A percentile compares a stretch with the other conserved stretches of the same genome.
Conservation (phyloP, 371 early-diverging fungal genomes). For the Mortierella sp. region DNA sequence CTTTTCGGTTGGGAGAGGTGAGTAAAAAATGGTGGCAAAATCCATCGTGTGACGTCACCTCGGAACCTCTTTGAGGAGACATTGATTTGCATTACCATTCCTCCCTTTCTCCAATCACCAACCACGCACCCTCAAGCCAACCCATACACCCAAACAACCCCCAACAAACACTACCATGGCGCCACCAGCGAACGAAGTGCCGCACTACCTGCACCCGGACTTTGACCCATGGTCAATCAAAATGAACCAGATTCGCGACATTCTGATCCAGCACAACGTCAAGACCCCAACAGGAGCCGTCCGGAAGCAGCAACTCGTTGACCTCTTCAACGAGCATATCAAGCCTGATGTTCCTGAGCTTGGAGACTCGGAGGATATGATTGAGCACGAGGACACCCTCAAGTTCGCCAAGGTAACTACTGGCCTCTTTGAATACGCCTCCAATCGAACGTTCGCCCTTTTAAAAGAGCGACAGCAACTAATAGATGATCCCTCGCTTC, state of each 20-base stretch:
- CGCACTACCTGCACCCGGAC: slow-evolving; percentile 54
- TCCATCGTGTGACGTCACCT: background rate
- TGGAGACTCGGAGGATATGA: slow-evolving; percentile 3
- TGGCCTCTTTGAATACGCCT: background rate
- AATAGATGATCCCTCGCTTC: background rate
- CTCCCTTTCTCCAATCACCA: background rate
- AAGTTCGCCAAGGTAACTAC: slow-evolving; percentile 9
- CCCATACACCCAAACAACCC: background rate
- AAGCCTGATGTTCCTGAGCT: slow-evolving; percentile 34
- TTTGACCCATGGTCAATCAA: slow-evolving; percentile 51
- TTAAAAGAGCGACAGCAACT: background rate
- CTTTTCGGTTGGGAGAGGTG: background rate
- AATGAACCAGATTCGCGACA: slow-evolving; percentile 53
- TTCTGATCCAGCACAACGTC: slow-evolving; percentile 47
- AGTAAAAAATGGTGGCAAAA: background rate
- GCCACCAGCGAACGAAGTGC: slow-evolving; percentile 22
- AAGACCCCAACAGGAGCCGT: slow-evolving; percentile 45
- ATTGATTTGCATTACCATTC: background rate
- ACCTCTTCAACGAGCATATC: slow-evolving; percentile 49
- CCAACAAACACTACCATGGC: background rate
- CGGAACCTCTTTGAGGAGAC: background rate
- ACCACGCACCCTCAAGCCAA: background rate
- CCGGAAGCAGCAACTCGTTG: slow-evolving; percentile 48
- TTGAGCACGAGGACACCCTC: slow-evolving; percentile 10
- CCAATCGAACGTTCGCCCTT: background rate